Evolutionary conservation across 805 yeast species (phyloP).

Genomic region (Hanseniaspora singularis): DNA sequence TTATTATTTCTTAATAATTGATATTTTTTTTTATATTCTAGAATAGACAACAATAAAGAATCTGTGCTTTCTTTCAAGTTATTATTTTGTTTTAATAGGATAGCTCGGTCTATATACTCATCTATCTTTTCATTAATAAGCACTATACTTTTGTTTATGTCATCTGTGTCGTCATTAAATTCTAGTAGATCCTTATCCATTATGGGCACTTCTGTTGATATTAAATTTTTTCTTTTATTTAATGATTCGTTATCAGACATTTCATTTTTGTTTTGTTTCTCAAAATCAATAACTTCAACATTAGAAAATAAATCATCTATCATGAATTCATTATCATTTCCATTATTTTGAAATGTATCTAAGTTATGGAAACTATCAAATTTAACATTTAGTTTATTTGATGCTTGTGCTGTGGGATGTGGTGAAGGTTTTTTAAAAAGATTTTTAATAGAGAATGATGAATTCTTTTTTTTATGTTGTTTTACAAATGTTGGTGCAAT

Average conservation of each 20-base stretch:
- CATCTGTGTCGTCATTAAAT: not conserved
- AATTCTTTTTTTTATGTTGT: conserved; percentile 20
- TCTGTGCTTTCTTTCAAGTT: conserved; percentile 57
- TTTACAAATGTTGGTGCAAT: conserved; percentile 20
- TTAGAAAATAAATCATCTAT: not conserved
- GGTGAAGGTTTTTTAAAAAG: conserved; percentile 26
- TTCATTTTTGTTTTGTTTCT: not conserved
- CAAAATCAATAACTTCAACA: not conserved
- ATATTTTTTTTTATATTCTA: conserved; percentile 21
- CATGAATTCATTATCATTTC: conserved; percentile 11
- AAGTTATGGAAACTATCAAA: conserved; percentile 8
- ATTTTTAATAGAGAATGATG: conserved; percentile 25
- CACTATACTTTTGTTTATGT: not conserved
- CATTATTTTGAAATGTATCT: conserved; percentile 11
- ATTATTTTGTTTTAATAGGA: conserved; percentile 43
- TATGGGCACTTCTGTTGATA: not conserved
- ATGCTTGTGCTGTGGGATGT: not conserved
- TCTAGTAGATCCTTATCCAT: not conserved
- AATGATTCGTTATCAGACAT: conserved; percentile 15
- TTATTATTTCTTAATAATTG: not conserved
- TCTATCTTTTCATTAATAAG: conserved; percentile 1
- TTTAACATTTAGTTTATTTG: not conserved
- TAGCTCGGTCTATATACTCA: conserved; percentile 27
- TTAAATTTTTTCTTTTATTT: conserved; percentile 5
- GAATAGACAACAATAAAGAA: conserved; percentile 54